Base-by-base conservation (phyloP, 129 eudicot species). In the Arctium minus region DNA sequence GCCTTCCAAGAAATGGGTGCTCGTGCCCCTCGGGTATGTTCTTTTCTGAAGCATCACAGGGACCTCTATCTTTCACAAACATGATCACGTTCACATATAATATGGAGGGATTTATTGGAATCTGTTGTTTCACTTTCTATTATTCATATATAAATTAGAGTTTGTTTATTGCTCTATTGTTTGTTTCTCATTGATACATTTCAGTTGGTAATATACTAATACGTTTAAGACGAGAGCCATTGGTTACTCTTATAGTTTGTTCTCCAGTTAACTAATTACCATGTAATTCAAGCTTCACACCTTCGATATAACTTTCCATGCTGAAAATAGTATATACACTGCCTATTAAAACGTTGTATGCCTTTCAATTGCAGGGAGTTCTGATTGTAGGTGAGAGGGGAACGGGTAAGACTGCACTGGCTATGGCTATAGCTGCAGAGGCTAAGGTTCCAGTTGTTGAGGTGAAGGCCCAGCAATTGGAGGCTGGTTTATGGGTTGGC, bases 1-100 rank as follows among this genome's bases (percentile, higher is more conserved):
- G 97, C 96, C 73, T 94, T 92, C 33, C 96, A 94, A 86, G 97
- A 94, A 65, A 88, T 94, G 94, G 98, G 98, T 76, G 98, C 98
- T 46, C 96, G 97, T 83, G 98, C 98, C 77, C 98, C 98, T 22
- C 87, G 93, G 93, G 98, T 94, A 94, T 88, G 90, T 84, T 65
- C 31, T 53, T 82, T 48, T 82, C n/a, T 31, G 8, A 15, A 65
- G 27, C 67, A 56, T 36, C 10, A 38, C 53, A 10, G 71, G 36
- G 40, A 69, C 71, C 17, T 69, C 4, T 65, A 8, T 5, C 8
- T 44, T 17, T 18, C 65, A 39, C 60, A 39, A 5, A 46, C 22
- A 35, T 78, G 29, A 6, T 27, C 10, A 31, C 11, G 50, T 78
- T 18, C 60, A 38, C 36, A 17, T 36, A 30, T 8, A 46, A 33